Conservation (phyloP, 129 eudicot species). For the Dittrichia graveolens region DNA sequence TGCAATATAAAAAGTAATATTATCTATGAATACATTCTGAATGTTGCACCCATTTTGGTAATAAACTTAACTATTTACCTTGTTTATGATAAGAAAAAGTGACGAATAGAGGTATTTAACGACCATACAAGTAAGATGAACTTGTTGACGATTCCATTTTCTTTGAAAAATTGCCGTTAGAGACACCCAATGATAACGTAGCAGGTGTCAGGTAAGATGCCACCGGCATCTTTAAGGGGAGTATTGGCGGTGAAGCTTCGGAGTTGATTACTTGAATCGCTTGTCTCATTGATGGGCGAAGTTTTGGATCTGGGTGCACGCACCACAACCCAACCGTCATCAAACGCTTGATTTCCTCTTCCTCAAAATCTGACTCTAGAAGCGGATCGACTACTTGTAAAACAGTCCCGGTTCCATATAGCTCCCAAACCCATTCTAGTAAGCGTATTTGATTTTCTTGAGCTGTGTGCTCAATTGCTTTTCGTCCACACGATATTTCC, state of each 20-base stretch:
- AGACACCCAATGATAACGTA: background rate
- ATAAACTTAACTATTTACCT: no score
- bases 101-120: background rate
- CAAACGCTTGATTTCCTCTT: conserved; percentile 8
- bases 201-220: conserved; percentile 8
- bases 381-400: conserved; percentile 10
- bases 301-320: background rate
- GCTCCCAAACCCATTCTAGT: conserved; percentile 22
- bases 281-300: conserved; percentile 12
- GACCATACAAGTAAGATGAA: conserved; percentile 1
- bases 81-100: no score
- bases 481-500: conserved; percentile 10
- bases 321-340: background rate
- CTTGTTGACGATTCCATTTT: background rate
- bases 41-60: no score
- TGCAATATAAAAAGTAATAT: no score
- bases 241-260: conserved; percentile 2
- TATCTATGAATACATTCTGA: no score
- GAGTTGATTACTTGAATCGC: conserved; percentile 13
- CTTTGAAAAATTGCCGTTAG: background rate
- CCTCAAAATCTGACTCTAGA: conserved; percentile 3
- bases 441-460: background rate
- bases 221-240: conserved; percentile 1
- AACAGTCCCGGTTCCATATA: background rate
- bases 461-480: background rate